Percentiles rank a stretch among this genome's conserved stretches.
These are phyloP conservation scores for Gorgonomyces haynaldii DNA, from an alignment of 192 early-diverging fungal species.

Conservation along the genomic window DNA sequence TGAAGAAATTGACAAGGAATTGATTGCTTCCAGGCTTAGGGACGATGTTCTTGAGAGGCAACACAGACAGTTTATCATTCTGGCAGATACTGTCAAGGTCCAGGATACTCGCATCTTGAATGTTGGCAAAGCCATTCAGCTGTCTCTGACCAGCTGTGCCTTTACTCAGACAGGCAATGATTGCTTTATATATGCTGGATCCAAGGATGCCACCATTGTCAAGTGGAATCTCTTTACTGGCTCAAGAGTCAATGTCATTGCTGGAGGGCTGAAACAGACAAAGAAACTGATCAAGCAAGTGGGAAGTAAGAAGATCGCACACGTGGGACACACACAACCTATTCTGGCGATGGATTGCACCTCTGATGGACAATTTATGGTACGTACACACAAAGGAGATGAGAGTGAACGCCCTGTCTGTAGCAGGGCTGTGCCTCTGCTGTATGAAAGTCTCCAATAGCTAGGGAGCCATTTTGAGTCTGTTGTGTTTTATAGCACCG, in stretches of 20 bases:
- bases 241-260: constrained; percentile 52
- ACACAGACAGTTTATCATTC: constrained; percentile 38
- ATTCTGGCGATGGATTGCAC: constrained; percentile 30
- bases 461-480: constrained; percentile 40
- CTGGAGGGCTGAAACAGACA: constrained; percentile 63
- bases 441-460: constrained; percentile 18
- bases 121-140: constrained; percentile 50
- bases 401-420: constrained; percentile 24
- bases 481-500: constrained; percentile 24
- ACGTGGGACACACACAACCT: constrained; percentile 38
- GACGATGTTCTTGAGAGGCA: constrained; percentile 59
- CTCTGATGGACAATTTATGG: constrained; percentile 41
- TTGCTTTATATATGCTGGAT: constrained; percentile 62
- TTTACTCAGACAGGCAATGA: constrained; percentile 14
- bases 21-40: constrained; percentile 77
- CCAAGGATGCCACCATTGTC: constrained; percentile 87
- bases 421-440: constrained; percentile 33
- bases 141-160: constrained; percentile 73
- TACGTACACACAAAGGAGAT: constrained; percentile 27
- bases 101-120: constrained; percentile 14
- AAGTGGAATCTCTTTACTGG: constrained; percentile 77
- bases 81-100: constrained; percentile 43
- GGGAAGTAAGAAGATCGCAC: constrained; percentile 16
- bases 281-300: constrained; percentile 29
- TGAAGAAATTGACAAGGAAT: constrained; percentile 79